Percentiles rank a stretch among this genome's conserved stretches.
These are phyloP conservation scores for Abrus pulchellus DNA, from an alignment of 306 rosid genomes.

Conservation along the genomic window DNA sequence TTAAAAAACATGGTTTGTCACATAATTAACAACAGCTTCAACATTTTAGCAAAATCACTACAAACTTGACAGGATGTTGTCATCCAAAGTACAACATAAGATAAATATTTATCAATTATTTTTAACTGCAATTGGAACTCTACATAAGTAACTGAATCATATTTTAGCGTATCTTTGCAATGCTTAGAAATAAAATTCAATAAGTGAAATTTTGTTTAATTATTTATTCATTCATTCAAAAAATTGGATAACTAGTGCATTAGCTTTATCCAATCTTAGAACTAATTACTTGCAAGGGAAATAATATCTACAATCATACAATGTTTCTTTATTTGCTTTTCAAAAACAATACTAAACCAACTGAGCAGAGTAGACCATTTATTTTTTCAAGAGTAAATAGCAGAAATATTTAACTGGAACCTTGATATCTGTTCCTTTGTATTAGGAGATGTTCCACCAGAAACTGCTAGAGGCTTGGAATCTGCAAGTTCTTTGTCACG, in stretches of 20 bases:
- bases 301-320: conserved; percentile 24
- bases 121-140: conserved; percentile 14
- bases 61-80: conserved; percentile 5
- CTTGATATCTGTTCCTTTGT: conserved; percentile 79
- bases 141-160: conserved; percentile 19
- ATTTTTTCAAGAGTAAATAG: conserved; percentile 13
- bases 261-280: conserved; percentile 25
- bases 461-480: conserved; percentile 68
- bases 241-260: conserved; percentile 17
- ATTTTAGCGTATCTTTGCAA: conserved; percentile 20
- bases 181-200: conserved; percentile 27
- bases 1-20: conserved; percentile 33
- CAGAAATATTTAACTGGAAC: conserved; percentile 51
- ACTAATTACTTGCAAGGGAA: conserved; percentile 25
- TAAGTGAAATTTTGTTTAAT: neutral
- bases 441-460: conserved; percentile 60
- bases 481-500: conserved; percentile 60
- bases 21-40: conserved; percentile 36
- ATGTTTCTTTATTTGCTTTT: conserved; percentile 25
- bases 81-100: conserved; percentile 32
- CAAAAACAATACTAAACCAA: conserved; percentile 30
- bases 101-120: conserved; percentile 11
- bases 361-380: conserved; percentile 28
- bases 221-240: conserved; percentile 15
- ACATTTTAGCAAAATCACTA: conserved; percentile 33